These are phyloP conservation scores for Ocimum tenuiflorum DNA, from an alignment of 257 asterid species.

Conservation along the genomic window DNA sequence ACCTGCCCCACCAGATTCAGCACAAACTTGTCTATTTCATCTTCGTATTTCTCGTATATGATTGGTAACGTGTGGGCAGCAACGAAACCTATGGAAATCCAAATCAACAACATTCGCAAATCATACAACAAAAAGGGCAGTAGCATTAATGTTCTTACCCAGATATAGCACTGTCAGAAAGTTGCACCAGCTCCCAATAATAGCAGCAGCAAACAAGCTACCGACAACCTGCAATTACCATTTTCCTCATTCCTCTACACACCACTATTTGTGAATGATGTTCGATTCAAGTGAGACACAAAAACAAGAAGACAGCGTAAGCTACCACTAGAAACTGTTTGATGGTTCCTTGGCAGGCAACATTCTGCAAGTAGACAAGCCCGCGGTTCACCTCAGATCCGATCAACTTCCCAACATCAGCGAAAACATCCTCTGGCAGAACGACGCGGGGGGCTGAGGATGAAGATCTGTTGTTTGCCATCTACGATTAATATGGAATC, in stretches of 20 bases:
- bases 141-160: conserved; percentile 17
- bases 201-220: conserved; percentile 62
- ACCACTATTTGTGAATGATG: too few relatives aligned
- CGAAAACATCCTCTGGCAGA: conserved; percentile 50
- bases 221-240: conserved; percentile 50
- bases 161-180: conserved; percentile 60
- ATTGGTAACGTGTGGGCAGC: conserved; percentile 76
- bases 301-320: neutral
- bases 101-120: neutral
- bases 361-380: conserved; percentile 51
- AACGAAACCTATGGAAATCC: conserved; percentile 48
- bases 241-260: too few relatives aligned
- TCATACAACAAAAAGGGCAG: too few relatives aligned
- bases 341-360: conserved; percentile 51
- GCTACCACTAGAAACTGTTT: conserved; percentile 61
- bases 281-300: too few relatives aligned
- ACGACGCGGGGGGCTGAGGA: conserved; percentile 49
- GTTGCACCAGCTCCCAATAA: conserved; percentile 92
- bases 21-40: conserved; percentile 60
- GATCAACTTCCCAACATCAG: conserved; percentile 41
- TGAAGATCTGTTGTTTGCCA: conserved; percentile 36
- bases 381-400: conserved; percentile 51
- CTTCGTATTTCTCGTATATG: conserved; percentile 70
- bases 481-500: neutral
- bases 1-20: conserved; percentile 39